Base-by-base conservation (phyloP, 1,284 basidiomycete genomes). In the Leccinum solheimii region DNA sequence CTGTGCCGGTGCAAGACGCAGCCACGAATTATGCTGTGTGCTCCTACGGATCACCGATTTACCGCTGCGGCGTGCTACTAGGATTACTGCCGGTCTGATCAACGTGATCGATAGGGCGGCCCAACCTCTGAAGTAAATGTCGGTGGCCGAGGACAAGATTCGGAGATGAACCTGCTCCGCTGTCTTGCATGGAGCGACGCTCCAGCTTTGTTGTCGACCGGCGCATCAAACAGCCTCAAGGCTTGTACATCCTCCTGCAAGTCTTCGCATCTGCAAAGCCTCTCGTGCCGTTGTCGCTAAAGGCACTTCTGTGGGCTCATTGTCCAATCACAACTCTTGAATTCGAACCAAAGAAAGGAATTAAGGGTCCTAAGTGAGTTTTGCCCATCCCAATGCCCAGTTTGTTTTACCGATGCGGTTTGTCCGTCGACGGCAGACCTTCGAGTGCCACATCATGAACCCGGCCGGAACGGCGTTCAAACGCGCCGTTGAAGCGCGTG, bases 351-450 rank as follows among this genome's bases (percentile, higher is more conserved):
- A 21, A 21, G 19, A 21, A 21, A 21, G 19, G 19, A 21, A 21
- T 21, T 21, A 21, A 21, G 19, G 19, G 19, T 21, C 19, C 19
- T 21, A 21, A 21, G 19, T 21, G 19, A 21, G 19, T 21, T 21
- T 21, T 21, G 19, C 19, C 19, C 19, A 21, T 21, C 19, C 19
- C 19, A 21, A 21, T 21, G 19, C 19, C 19, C 19, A 21, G 19
- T 21, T 21, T 21, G 19, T 21, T 21, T 21, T 21, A 21, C 19
- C 19, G 19, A 21, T 21, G 19, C 19, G 19, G 19, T 36, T 99
- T 98, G 81, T 99, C 99, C 9, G 97, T 98, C 30, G 97, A 97
- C 10, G 97, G 97, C 55, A 98, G 82, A 27, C 97, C 97, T 75
- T 99, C 99, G 72, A 97, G 82, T 7, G 94, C 95, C 93, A 98